Evolutionary conservation across 768 basidiomycete genomes (phyloP), one percentile per base, ranked within the genome.

Genomic region (Paxillus involutus): DNA sequence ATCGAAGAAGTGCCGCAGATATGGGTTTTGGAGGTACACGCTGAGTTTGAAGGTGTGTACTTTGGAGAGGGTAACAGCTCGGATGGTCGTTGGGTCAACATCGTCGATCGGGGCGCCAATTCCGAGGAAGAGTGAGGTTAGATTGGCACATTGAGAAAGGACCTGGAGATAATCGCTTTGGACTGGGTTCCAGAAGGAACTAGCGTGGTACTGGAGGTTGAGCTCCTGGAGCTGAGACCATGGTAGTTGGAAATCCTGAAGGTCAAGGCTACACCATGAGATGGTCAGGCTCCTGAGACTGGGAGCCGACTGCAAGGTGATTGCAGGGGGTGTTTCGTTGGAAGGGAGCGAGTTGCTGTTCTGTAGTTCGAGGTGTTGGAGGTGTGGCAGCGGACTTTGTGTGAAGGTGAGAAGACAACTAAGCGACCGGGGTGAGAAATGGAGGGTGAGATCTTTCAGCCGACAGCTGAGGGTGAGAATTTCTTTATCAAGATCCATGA

Each of bases 401-500:
- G 68, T 59, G 32, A 71, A 70, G 0, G 68, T 70, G 41, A 68
- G 54, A 6, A 69, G 59, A 46, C 37, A 60, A 41, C 58, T 51
- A 49, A 69, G 63, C 30, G 68, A 67, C 14, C 53, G 56, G 6
- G 68, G 30, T 1, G 68, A 60, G 44, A 69, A 60, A 16, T 59
- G 56, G 0, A 69, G 52, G 36, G 54, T 19, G 6, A 69, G 58
- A 0, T 57, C 26, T 49, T 56, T 61, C 16, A 69, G 29, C 16
- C 63, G 65, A 41, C 45, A 51, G n/a, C 52, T 17, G 45, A 68
- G 65, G 12, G 63, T 49, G 30, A 69, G 55, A 24, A 71, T 60
- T 17, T 69, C 68, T 17, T 56, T 67, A 42, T 71, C 70, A 2
- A 71, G 65, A 43, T 51, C 57, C 47, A 71, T 44, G 43, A 71